phyloP scores from a whole-genome alignment of 768 basidiomycete genomes.

The Suillus spraguei region DNA sequence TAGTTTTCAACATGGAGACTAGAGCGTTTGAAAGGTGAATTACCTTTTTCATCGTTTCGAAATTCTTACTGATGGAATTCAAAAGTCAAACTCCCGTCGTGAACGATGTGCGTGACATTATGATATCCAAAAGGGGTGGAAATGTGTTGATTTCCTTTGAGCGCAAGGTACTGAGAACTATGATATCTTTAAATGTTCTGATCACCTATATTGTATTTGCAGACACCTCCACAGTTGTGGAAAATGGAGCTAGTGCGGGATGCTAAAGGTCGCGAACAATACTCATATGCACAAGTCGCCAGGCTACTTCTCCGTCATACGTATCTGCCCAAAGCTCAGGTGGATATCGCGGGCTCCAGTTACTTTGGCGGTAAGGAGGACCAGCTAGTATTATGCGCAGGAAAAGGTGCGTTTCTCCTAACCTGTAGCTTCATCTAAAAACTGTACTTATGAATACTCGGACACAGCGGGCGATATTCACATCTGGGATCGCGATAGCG shows the following conservation, averaged over 20 bases:
- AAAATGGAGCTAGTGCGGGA: constrained; percentile 67
- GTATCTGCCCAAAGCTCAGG: constrained; percentile 66
- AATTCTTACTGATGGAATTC: constrained; percentile 16
- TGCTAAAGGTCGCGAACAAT: constrained; percentile 37
- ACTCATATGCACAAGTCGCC: constrained; percentile 29
- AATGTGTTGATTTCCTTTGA: constrained; percentile 51
- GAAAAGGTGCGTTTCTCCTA: constrained; percentile 53
- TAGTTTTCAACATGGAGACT: constrained; percentile 51
- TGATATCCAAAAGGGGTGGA: constrained; percentile 45
- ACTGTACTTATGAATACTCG: constrained; percentile 12
- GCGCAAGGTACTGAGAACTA: constrained; percentile 35
- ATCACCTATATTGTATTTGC: constrained; percentile 1
- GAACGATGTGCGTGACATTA: constrained; percentile 56
- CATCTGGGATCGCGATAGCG: constrained; percentile 86
- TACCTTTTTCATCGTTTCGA: constrained; percentile 6
- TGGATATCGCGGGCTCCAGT: constrained; percentile 80
- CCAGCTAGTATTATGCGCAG: constrained; percentile 76
- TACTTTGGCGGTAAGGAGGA: constrained; percentile 83
- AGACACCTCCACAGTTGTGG: constrained; percentile 83
- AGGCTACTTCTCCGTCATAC: constrained; percentile 56
- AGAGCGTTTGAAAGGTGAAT: constrained; percentile 48
- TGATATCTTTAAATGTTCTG: constrained; percentile 4
- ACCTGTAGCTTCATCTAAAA: background rate
- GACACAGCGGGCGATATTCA: constrained; percentile 74
- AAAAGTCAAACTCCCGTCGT: constrained; percentile 55